Conservation (phyloP, 768 basidiomycete genomes). For the Rhodotorula sphaerocarpa region DNA sequence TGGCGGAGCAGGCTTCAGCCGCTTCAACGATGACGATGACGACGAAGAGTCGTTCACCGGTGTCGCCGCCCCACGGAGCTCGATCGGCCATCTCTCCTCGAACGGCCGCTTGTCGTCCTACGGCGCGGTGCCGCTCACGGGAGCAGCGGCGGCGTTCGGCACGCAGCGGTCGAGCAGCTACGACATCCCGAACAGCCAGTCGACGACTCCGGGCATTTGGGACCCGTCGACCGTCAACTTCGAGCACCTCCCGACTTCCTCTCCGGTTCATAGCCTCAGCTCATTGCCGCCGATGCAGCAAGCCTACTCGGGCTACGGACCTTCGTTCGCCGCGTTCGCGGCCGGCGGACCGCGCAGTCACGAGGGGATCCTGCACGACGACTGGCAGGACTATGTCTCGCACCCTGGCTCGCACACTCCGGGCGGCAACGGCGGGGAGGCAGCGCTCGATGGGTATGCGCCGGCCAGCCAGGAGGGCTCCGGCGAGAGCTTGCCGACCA, state of each 20-base stretch:
- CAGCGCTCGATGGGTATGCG: not conserved
- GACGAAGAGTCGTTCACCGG: not conserved
- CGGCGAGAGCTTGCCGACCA: not conserved
- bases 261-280: too few relatives aligned
- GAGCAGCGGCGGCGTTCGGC: conserved; percentile 6
- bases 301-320: not conserved
- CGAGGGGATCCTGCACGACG: conserved; percentile 23
- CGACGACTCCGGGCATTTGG: not conserved
- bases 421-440: not conserved
- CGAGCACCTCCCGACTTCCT: too few relatives aligned
- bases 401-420: not conserved
- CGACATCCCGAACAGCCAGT: not conserved
- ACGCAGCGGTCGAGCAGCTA: not conserved
- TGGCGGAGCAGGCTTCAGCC: conserved; percentile 37
- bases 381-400: conserved; percentile 30
- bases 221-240: not conserved
- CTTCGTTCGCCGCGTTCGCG: not conserved
- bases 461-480: not conserved
- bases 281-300: not conserved
- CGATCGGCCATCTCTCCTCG: conserved; percentile 1
- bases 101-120: conserved; percentile 15
- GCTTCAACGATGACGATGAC: conserved; percentile 37
- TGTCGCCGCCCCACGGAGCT: not conserved
- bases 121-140: conserved; percentile 13
- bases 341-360: conserved; percentile 14